These are phyloP conservation scores for Beauveria brongniartii DNA, from an alignment of 2,329 filamentous ascomycete species.

Conservation along the genomic window DNA sequence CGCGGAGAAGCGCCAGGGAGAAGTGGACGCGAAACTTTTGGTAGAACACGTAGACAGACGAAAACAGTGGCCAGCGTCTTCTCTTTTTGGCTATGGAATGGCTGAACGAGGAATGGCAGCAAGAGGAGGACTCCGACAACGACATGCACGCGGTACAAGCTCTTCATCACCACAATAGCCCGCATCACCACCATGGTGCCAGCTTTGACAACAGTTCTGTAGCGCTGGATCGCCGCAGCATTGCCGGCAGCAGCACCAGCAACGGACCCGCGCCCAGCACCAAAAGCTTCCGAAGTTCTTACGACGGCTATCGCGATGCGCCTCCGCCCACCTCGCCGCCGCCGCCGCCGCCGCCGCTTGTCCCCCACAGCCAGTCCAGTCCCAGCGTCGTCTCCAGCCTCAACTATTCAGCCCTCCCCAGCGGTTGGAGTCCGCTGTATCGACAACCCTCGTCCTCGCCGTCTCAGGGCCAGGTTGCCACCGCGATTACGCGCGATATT, in stretches of 20 bases:
- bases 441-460: slow-evolving; percentile 1
- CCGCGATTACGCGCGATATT: not conserved
- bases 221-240: slow-evolving; percentile 11
- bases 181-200: not conserved
- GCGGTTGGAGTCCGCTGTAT: slow-evolving; percentile 9
- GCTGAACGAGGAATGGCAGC: slow-evolving; percentile 9
- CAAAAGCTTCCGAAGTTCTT: slow-evolving; percentile 7
- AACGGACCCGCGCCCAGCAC: not conserved
- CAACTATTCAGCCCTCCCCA: slow-evolving; percentile 4
- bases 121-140: slow-evolving; percentile 9
- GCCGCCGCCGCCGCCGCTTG: not conserved
- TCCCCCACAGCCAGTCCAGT: slow-evolving; percentile 4
- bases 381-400: slow-evolving; percentile 12
- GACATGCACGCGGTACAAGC: slow-evolving; percentile 10
- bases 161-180: not conserved
- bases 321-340: not conserved
- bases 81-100: slow-evolving; percentile 9
- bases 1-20: not conserved
- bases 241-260: slow-evolving; percentile 4
- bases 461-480: not conserved
- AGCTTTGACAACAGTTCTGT: not conserved
- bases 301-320: not conserved
- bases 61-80: not conserved
- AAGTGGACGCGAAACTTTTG: not conserved
- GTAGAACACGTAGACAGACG: not conserved